A percentile compares a stretch with the other conserved stretches of the same genome.
Evolutionary conservation across 2,329 filamentous ascomycete genomes (phyloP).

Genomic region (Colletotrichum sp.): DNA sequence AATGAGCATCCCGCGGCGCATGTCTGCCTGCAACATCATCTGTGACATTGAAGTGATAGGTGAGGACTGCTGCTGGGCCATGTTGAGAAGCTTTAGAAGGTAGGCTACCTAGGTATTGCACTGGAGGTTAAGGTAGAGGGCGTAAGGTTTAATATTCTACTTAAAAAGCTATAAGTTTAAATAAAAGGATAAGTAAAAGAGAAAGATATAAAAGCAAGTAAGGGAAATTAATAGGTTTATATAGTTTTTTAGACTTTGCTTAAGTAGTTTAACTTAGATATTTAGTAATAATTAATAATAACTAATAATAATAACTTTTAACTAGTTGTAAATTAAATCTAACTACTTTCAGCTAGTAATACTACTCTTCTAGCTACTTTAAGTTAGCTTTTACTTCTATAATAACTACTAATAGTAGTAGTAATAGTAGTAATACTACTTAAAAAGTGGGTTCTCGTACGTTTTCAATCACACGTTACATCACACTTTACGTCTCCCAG

Average conservation of each 20-base stretch:
- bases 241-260: not conserved
- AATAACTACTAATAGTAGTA: not conserved
- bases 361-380: not conserved
- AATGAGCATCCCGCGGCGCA: not conserved
- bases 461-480: not conserved
- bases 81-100: not conserved
- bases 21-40: not conserved
- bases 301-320: not conserved
- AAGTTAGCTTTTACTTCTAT: not conserved
- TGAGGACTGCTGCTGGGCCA: not conserved
- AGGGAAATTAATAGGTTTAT: not conserved
- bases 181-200: not conserved
- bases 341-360: not conserved
- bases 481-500: not conserved
- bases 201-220: rapidly evolving
- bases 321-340: no score
- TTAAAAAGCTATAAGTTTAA: not conserved
- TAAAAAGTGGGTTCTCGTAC: not conserved
- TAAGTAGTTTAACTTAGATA: not conserved
- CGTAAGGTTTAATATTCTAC: not conserved
- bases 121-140: not conserved
- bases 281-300: not conserved
- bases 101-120: not conserved
- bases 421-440: not conserved
- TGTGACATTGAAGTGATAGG: not conserved